Evolutionary conservation across 768 basidiomycete species (phyloP), one percentile per base, ranked within the genome.

Genomic region (Nidularia sp.): DNA sequence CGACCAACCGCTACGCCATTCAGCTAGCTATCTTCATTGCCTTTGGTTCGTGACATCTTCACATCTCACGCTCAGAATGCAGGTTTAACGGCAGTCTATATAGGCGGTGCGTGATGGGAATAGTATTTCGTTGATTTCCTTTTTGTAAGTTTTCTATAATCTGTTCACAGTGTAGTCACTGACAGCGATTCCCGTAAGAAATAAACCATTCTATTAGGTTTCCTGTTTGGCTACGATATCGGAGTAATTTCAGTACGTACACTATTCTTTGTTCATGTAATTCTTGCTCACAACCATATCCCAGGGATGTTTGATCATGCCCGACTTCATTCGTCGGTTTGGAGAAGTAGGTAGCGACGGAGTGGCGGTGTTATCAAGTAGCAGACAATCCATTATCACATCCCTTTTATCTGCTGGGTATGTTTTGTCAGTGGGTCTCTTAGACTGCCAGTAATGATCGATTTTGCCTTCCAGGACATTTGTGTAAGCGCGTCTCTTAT

Each of bases 261-360:
- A 32, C 31, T 25, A 4, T 6, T 7, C 15, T 2, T 51, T 44
- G 9, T 2, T 36, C 22, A 13, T 32, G 6, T 36, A 6, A 9
- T 25, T 35, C 25, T 46, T 9, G n/a, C 12, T 49, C 35, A 51
- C 36, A n/a, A 48, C 54, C 15, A 13, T 55, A 29, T 6, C 13
- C 34, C 10, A 85, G 81, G 88, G 88, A 74, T 88, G 86, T 60
- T 66, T 90, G 33, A 88, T 90, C 53, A 89, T 89, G 85, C 80
- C 80, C 6, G 87, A 90, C 63, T 90, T 90, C 64, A 75, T 88
- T 57, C 57, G 69, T 49, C 80, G 86, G 9, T 90, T 90, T 60
- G 88, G 87, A 33, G 70, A 81, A 59, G 48, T 74, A 3, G 75
- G 67, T 46, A 58, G 60, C 2, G 59, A 79, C 54, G 86, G 85